A percentile compares a stretch with the other conserved stretches of the same genome.
phyloP scores from a whole-genome alignment of 495 filamentous ascomycete genomes.

The Penicillium fimorum region DNA sequence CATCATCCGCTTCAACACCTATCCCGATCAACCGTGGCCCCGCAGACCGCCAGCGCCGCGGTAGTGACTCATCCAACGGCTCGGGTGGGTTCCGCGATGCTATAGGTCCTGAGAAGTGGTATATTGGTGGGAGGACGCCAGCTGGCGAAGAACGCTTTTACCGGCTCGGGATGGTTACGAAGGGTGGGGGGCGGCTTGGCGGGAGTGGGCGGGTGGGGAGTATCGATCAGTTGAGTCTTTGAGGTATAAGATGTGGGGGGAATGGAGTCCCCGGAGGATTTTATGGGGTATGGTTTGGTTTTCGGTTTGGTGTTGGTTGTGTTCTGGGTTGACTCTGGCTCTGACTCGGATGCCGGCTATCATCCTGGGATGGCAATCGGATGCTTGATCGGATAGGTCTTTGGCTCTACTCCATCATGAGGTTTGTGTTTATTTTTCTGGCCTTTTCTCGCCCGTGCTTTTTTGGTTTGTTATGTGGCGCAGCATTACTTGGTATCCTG shows the following conservation, averaged over 20 bases:
- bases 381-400: background rate
- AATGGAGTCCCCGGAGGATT: background rate
- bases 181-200: slow-evolving; percentile 48
- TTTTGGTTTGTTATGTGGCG: background rate
- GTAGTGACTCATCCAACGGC: slow-evolving; percentile 76
- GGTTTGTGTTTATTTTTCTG: background rate
- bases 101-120: slow-evolving; percentile 77
- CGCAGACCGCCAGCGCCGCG: slow-evolving; percentile 44
- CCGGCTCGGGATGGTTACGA: slow-evolving; percentile 62
- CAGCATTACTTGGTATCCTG: background rate
- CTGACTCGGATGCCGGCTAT: background rate
- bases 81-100: slow-evolving; percentile 76
- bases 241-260: slow-evolving; percentile 14
- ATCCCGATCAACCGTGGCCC: slow-evolving; percentile 37
- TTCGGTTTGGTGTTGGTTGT: background rate
- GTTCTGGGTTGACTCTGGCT: background rate
- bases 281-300: background rate
- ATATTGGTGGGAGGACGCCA: slow-evolving; percentile 84
- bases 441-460: background rate
- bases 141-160: slow-evolving; percentile 86
- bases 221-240: slow-evolving; percentile 63
- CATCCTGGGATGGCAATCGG: background rate
- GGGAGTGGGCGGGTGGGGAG: slow-evolving; percentile 58
- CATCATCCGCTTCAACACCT: slow-evolving; percentile 33
- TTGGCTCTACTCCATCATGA: background rate